Evolutionary conservation across 1,284 basidiomycete genomes (phyloP).

Genomic region (Apiotrichum siamense): DNA sequence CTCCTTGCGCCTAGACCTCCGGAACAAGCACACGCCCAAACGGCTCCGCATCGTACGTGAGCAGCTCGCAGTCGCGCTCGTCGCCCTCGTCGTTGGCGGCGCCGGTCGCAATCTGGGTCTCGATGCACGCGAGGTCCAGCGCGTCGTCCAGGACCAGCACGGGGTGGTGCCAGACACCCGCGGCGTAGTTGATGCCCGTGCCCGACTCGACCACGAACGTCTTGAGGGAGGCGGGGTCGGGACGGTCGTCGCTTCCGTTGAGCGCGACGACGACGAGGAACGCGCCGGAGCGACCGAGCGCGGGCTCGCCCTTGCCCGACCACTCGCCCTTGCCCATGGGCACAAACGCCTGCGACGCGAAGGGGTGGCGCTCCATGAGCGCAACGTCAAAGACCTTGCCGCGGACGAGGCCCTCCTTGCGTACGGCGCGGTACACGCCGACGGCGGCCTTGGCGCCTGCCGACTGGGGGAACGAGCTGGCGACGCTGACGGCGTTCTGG

Average conservation of each 20-base stretch:
- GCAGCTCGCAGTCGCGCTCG: constrained; percentile 43
- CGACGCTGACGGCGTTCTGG: constrained; percentile 54
- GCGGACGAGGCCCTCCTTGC: constrained; percentile 49
- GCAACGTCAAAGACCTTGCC: constrained; percentile 53
- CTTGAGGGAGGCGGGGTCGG: constrained; percentile 60
- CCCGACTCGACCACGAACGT: constrained; percentile 46
- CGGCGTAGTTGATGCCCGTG: constrained; percentile 76
- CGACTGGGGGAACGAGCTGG: constrained; percentile 59
- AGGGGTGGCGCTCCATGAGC: constrained; percentile 47
- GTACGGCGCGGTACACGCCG: constrained; percentile 66
- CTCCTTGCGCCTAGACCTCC: constrained; percentile 7
- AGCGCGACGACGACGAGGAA: constrained; percentile 69
- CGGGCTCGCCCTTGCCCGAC: constrained; percentile 38
- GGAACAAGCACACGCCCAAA: constrained; percentile 34
- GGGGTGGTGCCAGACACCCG: constrained; percentile 67
- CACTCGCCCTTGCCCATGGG: constrained; percentile 65
- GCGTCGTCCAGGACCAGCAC: constrained; percentile 43
- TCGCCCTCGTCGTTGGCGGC: constrained; percentile 30
- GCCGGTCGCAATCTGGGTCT: constrained; percentile 43
- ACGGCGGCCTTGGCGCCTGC: constrained; percentile 54
- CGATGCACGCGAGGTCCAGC: constrained; percentile 47
- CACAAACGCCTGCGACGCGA: constrained; percentile 71
- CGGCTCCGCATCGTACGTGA: constrained; percentile 32
- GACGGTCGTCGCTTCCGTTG: constrained; percentile 66
- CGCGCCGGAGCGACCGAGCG: constrained; percentile 31